phyloP scores from a whole-genome alignment of 2,329 filamentous ascomycete species.

The Cladosporium sp. region DNA sequence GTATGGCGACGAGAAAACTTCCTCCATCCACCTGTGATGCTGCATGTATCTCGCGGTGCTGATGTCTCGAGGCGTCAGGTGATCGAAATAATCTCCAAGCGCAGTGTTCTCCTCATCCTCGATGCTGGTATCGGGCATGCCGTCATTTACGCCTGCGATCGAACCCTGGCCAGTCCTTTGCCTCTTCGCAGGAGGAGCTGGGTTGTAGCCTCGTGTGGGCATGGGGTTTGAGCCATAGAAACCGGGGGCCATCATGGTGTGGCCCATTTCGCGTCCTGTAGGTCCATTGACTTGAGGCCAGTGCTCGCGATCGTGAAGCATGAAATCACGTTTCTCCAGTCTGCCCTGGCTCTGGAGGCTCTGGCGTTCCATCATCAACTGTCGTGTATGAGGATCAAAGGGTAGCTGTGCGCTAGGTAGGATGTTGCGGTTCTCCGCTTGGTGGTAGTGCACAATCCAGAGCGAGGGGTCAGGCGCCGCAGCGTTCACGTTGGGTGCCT shows the following conservation, averaged over 20 bases:
- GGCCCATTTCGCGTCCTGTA: constrained; percentile 21
- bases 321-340: constrained; percentile 86
- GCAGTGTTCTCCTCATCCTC: constrained; percentile 90
- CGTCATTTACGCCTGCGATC: constrained; percentile 41
- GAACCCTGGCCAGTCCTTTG: constrained; percentile 35
- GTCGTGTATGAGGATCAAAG: constrained; percentile 55
- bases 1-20: constrained; percentile 88
- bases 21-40: constrained; percentile 99
- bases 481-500: constrained; percentile 63
- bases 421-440: constrained; percentile 68
- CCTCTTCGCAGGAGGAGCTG: constrained; percentile 43
- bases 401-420: constrained; percentile 66
- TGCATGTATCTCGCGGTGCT: constrained; percentile 83
- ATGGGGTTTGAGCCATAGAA: constrained; percentile 15
- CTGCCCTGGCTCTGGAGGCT: constrained; percentile 69
- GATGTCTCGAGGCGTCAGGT: constrained; percentile 83
- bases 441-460: constrained; percentile 88
- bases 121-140: constrained; percentile 47
- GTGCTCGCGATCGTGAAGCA: constrained; percentile 81
- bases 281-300: constrained; percentile 83
- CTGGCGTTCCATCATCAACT: constrained; percentile 57
- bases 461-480: constrained; percentile 73
- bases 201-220: constrained; percentile 22
- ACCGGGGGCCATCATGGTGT: constrained; percentile 12
- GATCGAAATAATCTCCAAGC: constrained; percentile 83